Base-by-base conservation (phyloP, 2,329 filamentous ascomycete genomes). In the Exophiala calicioides region DNA sequence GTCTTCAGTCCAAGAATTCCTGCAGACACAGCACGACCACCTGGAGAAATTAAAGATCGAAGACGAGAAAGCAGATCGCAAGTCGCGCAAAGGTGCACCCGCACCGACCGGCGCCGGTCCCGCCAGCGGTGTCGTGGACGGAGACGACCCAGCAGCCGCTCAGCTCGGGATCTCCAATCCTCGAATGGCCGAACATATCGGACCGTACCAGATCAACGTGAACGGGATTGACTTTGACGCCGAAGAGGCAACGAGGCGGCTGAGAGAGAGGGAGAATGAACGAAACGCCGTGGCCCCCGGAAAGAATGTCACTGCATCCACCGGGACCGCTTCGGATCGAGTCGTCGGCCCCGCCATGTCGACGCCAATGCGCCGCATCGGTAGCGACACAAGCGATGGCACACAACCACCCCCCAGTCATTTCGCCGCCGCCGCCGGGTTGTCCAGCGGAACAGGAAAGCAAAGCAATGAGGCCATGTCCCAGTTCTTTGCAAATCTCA, bases 201-300 rank as follows among this genome's bases (percentile, higher is more conserved):
- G 90, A 0, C 90, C 90, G 0, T 90, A 96, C 55, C 90, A 95
- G 63, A 96, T 97, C 72, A 98, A 98, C 65, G 93, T 98, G 79
- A 93, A 93, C 31, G 93, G 93, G 42, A 96, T 98, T 54, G 90
- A 95, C 64, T 88, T 95, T 21, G 90, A 96, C 68, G 90, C 90
- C 6, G 90, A 95, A 62, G 90, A 95, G 29, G 58, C 53, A 18
- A 59, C 54, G n/a, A 48, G 53, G 26, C 35, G 57, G 9, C 23
- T 59, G 19, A 37, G 46, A 7, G 56, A 59, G 43, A 44, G 57
- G 7, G 56, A 59, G 29, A 40, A 43, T 19, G 54, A 57, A 18
- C 39, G 55, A 3, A 39, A 43, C 19, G 34, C 44, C 7, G 24
- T 36, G 9, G 35, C 35, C n/a, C 10, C 35, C 19, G 21, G n/a